These are phyloP conservation scores for Phallus indusiatus DNA, from an alignment of 768 basidiomycete species.

Conservation along the genomic window DNA sequence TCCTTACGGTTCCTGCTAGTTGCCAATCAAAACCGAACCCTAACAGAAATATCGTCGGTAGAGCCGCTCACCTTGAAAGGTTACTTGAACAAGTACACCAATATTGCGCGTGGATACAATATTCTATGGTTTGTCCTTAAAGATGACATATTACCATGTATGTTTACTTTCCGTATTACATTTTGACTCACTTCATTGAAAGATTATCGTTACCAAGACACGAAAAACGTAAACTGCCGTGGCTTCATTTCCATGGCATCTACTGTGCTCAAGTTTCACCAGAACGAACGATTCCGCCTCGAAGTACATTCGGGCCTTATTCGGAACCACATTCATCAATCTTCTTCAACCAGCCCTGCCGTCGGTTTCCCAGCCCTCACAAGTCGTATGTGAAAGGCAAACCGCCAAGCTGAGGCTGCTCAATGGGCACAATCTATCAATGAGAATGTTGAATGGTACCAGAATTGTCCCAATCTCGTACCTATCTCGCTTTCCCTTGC, in stretches of 20 bases:
- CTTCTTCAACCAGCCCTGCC: slow-evolving; percentile 33
- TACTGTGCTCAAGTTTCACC: slow-evolving; percentile 47
- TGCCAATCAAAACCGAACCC: slow-evolving; percentile 68
- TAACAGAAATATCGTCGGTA: slow-evolving; percentile 40
- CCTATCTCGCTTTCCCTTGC: background rate
- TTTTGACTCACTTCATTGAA: slow-evolving; percentile 10
- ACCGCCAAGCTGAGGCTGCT: slow-evolving; percentile 81
- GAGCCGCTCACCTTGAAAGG: slow-evolving; percentile 61
- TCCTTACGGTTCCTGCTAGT: slow-evolving; percentile 32
- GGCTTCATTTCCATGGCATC: slow-evolving; percentile 85
- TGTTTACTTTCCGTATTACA: slow-evolving; percentile 22
- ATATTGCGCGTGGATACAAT: slow-evolving; percentile 83
- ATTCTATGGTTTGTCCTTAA: slow-evolving; percentile 90
- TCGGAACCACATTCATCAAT: slow-evolving; percentile 30
- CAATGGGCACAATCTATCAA: slow-evolving; percentile 76
- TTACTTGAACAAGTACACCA: slow-evolving; percentile 86
- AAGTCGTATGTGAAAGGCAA: slow-evolving; percentile 81
- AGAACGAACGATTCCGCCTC: slow-evolving; percentile 59
- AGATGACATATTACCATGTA: slow-evolving; percentile 77
- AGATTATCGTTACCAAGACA: slow-evolving; percentile 84
- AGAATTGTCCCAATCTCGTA: slow-evolving; percentile 9
- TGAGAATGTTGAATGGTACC: slow-evolving; percentile 64
- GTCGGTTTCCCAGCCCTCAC: slow-evolving; percentile 30
- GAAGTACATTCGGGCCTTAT: slow-evolving; percentile 50
- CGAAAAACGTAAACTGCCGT: slow-evolving; percentile 75